Base-by-base conservation (phyloP, 2,329 filamentous ascomycete species). In the Phaeosphaeriaceae sp. region DNA sequence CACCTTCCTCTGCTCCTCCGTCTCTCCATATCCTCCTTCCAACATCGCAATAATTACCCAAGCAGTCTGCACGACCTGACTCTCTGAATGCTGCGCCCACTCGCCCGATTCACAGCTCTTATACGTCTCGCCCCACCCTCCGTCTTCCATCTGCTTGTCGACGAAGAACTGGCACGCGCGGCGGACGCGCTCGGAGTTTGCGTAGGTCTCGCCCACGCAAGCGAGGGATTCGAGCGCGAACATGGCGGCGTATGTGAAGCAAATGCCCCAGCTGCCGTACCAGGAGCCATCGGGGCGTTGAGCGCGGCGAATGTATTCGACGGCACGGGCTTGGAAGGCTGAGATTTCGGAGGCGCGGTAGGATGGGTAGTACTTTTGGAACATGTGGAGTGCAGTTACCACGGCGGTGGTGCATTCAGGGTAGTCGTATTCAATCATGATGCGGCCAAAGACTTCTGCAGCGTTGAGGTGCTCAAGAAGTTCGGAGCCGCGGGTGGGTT, bases 391-490 rank as follows among this genome's bases (percentile, higher is more conserved):
- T 0, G 92, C 93, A 1, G 92, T 97, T 3, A 99, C 91, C 28
- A 93, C 93, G 0, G 95, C 94, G 2, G 95, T 98, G 0, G 95
- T 99, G 82, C 95, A 99, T 78, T 99, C 95, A 0, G 94, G 93
- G 73, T 99, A 98, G 76, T 97, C 93, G 77, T 99, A 99, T 74
- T 98, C 94, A 54, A 99, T 90, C 95, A 99, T 99, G 80, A 99
- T 99, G 21, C 89, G 87, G 15, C 93, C 94, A 77, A 99, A 99
- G 0, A 99, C 94, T 76, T 99, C 95, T 1, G 95, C 95, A 0
- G 94, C 94, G 72, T 99, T 99, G 46, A 99, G 86, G 76, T 89
- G 85, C 77, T 99, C 95, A 66, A 98, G 77, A 66, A 86, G 87
- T 66, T 91, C 85, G 10, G 91, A 90, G 1, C 91, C 94, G 24